phyloP scores from a whole-genome alignment of 2,329 filamentous ascomycete species.

The Karstenula rhodostoma region DNA sequence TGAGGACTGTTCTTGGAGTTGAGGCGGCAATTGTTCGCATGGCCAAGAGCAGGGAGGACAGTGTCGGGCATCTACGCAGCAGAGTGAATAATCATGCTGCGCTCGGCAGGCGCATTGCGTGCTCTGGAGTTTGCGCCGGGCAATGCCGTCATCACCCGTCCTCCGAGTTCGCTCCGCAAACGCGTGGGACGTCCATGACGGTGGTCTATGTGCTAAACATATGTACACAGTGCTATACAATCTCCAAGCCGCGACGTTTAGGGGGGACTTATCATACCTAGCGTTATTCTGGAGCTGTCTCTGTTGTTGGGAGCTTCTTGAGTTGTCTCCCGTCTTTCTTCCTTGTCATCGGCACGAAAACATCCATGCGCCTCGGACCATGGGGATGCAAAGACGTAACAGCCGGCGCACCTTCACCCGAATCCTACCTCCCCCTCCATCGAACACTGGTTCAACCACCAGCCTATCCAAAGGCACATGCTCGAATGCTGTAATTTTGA shows the following conservation, averaged over 20 bases:
- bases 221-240: no score
- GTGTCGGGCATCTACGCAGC: not conserved
- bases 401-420: not conserved
- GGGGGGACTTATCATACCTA: not conserved
- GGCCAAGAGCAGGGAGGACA: not conserved
- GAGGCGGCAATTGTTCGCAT: conserved; percentile 23
- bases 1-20: conserved; percentile 15
- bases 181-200: not conserved
- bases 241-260: not conserved
- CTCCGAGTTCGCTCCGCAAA: conserved; percentile 24
- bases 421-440: no score
- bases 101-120: conserved; percentile 34
- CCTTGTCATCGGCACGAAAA: no score
- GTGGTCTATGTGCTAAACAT: not conserved
- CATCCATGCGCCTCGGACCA: not conserved
- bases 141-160: conserved; percentile 43
- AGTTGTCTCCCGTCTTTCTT: no score
- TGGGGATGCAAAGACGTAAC: not conserved
- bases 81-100: not conserved
- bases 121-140: conserved; percentile 28
- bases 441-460: no score
- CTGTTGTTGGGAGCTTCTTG: not conserved
- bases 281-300: not conserved
- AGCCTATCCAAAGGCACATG: not conserved
- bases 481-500: not conserved